A percentile compares a stretch with the other conserved stretches of the same genome.
Evolutionary conservation across 495 filamentous ascomycete genomes (phyloP).

Genomic region (Neurospora pannonica): DNA sequence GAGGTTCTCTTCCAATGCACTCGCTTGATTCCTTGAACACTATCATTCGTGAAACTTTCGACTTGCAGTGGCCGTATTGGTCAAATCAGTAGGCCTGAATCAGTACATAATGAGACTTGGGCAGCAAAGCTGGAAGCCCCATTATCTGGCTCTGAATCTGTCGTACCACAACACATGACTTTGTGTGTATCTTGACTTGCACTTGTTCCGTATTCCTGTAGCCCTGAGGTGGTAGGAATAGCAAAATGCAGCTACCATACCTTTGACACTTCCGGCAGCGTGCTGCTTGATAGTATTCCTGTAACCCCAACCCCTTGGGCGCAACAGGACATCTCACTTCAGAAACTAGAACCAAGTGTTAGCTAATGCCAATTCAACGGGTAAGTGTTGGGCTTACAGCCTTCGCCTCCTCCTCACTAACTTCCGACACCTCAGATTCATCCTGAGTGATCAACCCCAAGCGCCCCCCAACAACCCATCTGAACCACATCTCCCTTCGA

Average conservation of each 20-base stretch:
- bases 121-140: background rate
- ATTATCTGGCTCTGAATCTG: background rate
- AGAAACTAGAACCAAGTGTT: background rate
- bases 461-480: constrained; percentile 51
- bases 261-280: background rate
- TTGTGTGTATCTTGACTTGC: background rate
- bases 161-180: background rate
- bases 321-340: background rate
- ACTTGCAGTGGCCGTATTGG: background rate
- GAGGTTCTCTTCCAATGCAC: background rate
- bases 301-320: background rate
- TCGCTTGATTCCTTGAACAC: background rate
- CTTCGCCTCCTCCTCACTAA: constrained; percentile 59
- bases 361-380: background rate
- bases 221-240: background rate
- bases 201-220: background rate
- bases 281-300: background rate
- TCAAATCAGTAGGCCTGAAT: background rate
- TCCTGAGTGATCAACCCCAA: constrained; percentile 65
- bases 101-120: background rate
- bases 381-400: constrained; percentile 30
- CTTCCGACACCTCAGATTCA: constrained; percentile 49
- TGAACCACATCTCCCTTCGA: constrained; percentile 71
- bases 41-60: background rate
- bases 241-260: background rate